A percentile compares a stretch with the other conserved stretches of the same genome.
These are phyloP conservation scores for Dactylellina drechsleri DNA, from an alignment of 2,329 filamentous ascomycete species.

Conservation along the genomic window DNA sequence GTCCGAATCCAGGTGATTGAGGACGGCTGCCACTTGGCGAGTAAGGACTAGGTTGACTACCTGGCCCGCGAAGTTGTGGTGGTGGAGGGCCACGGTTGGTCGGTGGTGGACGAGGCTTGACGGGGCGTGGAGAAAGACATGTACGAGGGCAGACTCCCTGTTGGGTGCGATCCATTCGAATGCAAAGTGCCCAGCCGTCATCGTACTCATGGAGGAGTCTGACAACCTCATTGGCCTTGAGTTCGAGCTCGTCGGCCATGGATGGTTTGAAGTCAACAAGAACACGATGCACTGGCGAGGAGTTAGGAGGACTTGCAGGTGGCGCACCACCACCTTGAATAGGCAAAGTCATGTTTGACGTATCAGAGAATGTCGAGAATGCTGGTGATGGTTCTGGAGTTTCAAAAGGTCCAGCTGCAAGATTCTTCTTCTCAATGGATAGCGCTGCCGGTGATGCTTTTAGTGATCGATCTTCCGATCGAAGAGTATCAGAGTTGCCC, in stretches of 20 bases:
- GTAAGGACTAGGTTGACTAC: slow-evolving; percentile 5
- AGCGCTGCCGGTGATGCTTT: slow-evolving; percentile 60
- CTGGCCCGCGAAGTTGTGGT: slow-evolving; percentile 25
- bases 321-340: slow-evolving; percentile 34
- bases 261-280: slow-evolving; percentile 94
- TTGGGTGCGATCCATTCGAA: slow-evolving; percentile 85
- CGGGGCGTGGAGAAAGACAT: slow-evolving; percentile 88
- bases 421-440: slow-evolving; percentile 58
- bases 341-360: slow-evolving; percentile 44
- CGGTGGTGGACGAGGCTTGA: slow-evolving; percentile 76
- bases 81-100: slow-evolving; percentile 38
- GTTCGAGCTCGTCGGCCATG: slow-evolving; percentile 87
- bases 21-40: slow-evolving; percentile 39
- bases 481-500: slow-evolving; percentile 54
- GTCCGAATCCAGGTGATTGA: slow-evolving; percentile 46
- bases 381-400: slow-evolving; percentile 54
- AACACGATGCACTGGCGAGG: slow-evolving; percentile 81
- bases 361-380: slow-evolving; percentile 54
- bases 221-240: slow-evolving; percentile 83
- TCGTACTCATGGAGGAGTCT: slow-evolving; percentile 95
- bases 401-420: slow-evolving; percentile 60
- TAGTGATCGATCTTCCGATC: slow-evolving; percentile 65
- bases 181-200: slow-evolving; percentile 96
- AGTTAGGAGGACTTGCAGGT: slow-evolving; percentile 23
- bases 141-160: slow-evolving; percentile 95